Evolutionary conservation across 2,329 filamentous ascomycete species (phyloP).

Genomic region (Pezicula carpinea): DNA sequence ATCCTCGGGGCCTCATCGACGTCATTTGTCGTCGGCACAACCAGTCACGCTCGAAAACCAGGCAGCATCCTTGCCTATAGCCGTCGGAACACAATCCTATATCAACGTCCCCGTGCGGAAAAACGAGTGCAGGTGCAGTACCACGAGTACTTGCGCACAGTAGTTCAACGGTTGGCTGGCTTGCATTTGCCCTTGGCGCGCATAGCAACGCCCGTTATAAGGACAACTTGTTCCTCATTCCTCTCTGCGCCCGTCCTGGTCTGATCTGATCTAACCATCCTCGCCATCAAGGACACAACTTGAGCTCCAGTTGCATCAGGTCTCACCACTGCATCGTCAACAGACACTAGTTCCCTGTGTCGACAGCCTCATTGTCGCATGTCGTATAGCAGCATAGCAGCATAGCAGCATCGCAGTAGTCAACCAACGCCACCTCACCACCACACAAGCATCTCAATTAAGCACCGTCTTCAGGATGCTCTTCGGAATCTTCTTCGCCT

Average conservation of each 20-base stretch:
- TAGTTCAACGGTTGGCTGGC: no score
- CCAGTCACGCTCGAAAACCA: background rate
- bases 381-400: background rate
- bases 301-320: background rate
- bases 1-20: slow-evolving; percentile 1
- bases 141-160: no score
- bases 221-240: no score
- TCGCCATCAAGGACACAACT: no score
- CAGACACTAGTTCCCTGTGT: no score
- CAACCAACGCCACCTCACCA: background rate
- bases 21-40: background rate
- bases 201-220: no score
- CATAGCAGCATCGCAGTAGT: background rate
- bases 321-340: background rate
- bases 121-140: no score
- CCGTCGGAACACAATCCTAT: no score
- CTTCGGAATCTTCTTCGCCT: slow-evolving; percentile 59
- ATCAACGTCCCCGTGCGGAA: background rate
- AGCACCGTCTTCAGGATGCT: slow-evolving; percentile 40
- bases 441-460: background rate
- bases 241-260: no score
- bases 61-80: background rate
- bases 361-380: background rate
- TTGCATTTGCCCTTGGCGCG: no score
- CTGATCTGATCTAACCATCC: no score